These are phyloP conservation scores for Pyricularia sp. DNA, from an alignment of 2,329 filamentous ascomycete species.

Conservation along the genomic window DNA sequence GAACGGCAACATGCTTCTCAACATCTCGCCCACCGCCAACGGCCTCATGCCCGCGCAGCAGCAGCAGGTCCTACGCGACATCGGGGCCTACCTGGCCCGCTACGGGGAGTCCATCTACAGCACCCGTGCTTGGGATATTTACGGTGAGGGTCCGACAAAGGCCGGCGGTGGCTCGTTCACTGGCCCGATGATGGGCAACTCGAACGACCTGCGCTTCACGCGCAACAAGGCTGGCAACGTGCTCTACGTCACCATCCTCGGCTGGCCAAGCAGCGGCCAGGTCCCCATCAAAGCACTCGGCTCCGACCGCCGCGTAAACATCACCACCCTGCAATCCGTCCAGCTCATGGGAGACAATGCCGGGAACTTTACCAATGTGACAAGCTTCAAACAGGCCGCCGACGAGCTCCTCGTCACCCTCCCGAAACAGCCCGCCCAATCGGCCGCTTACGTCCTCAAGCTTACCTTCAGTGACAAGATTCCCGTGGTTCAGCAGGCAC, in stretches of 20 bases:
- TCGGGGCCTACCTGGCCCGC: conserved; percentile 38
- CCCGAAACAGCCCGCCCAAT: not conserved
- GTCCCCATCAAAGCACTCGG: not conserved
- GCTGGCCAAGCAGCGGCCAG: not conserved
- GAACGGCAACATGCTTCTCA: conserved; percentile 42
- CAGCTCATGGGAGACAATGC: not conserved
- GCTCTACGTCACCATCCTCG: conserved; percentile 1
- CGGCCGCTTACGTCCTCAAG: conserved; percentile 1
- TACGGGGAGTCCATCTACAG: conserved; percentile 44
- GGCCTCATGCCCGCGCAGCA: conserved; percentile 38
- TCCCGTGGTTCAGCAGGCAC: not conserved
- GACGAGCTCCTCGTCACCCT: not conserved
- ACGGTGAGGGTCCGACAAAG: conserved; percentile 8
- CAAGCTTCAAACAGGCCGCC: not conserved
- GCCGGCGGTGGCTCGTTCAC: conserved; percentile 3
- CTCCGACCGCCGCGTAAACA: not conserved
- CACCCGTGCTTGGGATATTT: conserved; percentile 38
- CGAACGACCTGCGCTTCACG: conserved; percentile 27
- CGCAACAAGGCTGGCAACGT: conserved; percentile 14
- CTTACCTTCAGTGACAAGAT: not conserved
- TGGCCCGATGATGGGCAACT: not conserved
- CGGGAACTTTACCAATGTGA: not conserved
- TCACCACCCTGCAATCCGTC: not conserved
- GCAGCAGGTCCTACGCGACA: conserved; percentile 30
- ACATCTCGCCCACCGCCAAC: conserved; percentile 40